Percentiles rank a stretch among this genome's conserved stretches.
These are phyloP conservation scores for Spathaspora boniae DNA, from an alignment of 805 yeast genomes.

Conservation along the genomic window DNA sequence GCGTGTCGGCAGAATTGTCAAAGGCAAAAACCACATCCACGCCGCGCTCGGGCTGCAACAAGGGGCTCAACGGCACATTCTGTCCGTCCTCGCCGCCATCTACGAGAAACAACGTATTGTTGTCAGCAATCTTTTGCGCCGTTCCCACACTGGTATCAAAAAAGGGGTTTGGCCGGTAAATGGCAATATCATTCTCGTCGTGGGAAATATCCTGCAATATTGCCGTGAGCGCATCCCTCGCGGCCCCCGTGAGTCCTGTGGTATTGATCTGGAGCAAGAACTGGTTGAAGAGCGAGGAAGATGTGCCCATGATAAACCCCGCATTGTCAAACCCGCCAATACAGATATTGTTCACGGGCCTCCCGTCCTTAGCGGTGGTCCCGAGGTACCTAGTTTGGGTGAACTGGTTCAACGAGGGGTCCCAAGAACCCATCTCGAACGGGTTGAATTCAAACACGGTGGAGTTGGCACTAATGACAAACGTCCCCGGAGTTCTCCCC, in stretches of 20 bases:
- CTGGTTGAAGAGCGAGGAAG: constrained; percentile 37
- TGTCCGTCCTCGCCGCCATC: constrained; percentile 46
- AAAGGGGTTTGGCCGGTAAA: constrained; percentile 41
- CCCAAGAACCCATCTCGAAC: constrained; percentile 43
- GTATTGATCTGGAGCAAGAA: constrained; percentile 20
- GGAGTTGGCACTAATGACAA: constrained; percentile 58
- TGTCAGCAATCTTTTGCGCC: constrained; percentile 14
- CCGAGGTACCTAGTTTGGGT: constrained; percentile 30
- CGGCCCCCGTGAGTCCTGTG: constrained; percentile 16
- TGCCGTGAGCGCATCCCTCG: constrained; percentile 21
- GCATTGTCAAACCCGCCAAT: constrained; percentile 33
- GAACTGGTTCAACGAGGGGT: constrained; percentile 31
- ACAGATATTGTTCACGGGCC: constrained; percentile 16
- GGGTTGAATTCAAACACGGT: constrained; percentile 48
- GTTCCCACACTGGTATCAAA: constrained; percentile 20
- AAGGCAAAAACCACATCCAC: constrained; percentile 42
- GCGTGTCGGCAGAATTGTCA: constrained; percentile 41
- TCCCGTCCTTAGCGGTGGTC: constrained; percentile 20
- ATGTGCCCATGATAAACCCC: constrained; percentile 38
- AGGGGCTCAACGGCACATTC: constrained; percentile 39
- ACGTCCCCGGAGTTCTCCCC: constrained; percentile 63
- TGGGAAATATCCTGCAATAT: constrained; percentile 23
- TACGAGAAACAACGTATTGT: constrained; percentile 32
- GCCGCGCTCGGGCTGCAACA: constrained; percentile 32
- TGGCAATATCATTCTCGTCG: constrained; percentile 34